Evolutionary conservation across 306 rosid species (phyloP).

Genomic region (Cucurbita maxima): DNA sequence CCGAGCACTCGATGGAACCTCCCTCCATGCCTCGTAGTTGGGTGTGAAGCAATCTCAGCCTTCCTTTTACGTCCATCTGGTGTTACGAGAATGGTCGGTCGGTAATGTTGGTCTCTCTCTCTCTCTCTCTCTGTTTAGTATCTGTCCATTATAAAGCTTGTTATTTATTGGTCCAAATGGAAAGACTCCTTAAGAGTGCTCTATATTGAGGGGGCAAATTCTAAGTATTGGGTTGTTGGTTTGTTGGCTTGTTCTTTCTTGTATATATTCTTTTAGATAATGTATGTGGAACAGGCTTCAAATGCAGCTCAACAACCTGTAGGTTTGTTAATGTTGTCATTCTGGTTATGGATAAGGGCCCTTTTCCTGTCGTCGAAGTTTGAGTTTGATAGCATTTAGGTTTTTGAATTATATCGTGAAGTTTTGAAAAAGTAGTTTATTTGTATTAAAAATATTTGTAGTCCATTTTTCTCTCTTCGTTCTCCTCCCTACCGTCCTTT

Average conservation of each 20-base stretch:
- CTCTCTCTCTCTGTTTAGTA: neutral
- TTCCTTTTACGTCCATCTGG: neutral
- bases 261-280: constrained; percentile 35
- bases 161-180: constrained; percentile 16
- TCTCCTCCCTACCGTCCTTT: too few relatives aligned
- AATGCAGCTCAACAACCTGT: constrained; percentile 35
- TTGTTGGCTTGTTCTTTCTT: constrained; percentile 15
- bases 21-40: constrained; percentile 29
- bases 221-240: constrained; percentile 33
- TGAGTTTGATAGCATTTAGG: too few relatives aligned
- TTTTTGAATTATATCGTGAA: too few relatives aligned
- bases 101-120: neutral
- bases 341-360: constrained; percentile 39
- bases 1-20: constrained; percentile 28
- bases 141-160: constrained; percentile 5
- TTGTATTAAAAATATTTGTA: too few relatives aligned
- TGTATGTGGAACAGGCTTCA: neutral
- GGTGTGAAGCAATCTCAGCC: constrained; percentile 26
- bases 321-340: constrained; percentile 27
- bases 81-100: constrained; percentile 20
- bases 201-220: constrained; percentile 8
- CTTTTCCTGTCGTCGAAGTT: constrained; percentile 11
- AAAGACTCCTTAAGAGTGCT: constrained; percentile 19
- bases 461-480: too few relatives aligned
- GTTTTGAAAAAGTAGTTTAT: too few relatives aligned